Evolutionary conservation across 2,329 filamentous ascomycete genomes (phyloP), one percentile per base, ranked within the genome.

Genomic region (Clarireedia hainanense): DNA sequence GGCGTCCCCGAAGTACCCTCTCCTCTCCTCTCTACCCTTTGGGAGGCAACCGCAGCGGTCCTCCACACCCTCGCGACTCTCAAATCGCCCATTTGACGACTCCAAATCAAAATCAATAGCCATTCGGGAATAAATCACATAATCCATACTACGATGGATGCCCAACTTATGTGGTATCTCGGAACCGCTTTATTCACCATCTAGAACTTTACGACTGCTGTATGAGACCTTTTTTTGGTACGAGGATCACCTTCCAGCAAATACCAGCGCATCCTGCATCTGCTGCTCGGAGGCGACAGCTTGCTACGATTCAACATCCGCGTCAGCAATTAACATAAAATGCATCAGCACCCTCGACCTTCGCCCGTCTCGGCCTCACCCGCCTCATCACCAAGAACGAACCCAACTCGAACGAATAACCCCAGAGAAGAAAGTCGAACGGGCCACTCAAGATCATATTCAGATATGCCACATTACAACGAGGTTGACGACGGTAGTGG

Each of bases 301-400:
- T 59, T 58, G 45, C 55, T 59, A 49, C 50, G 47, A 57, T 50
- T 61, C 58, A 54, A 57, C 58, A 50, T 57, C 36, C 30, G 47
- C 39, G 57, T 58, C 53, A 58, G 54, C 49, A 52, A 47, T 56
- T 56, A 37, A 37, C 48, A 59, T 57, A 76, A 69, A 65, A 96
- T 96, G 91, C 91, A 96, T 81, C 91, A 95, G 74, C 89, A 91
- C 74, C 85, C 88, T 65, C 85, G 91, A 65, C 81, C 84, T 60
- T 81, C 86, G 63, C 86, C 88, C 62, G 80, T 84, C 70, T 80
- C 83, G 67, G 80, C 86, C 59, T 90, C 89, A 60, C 85, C 89
- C 60, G 85, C 85, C 65, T 83, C 80, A 65, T 85, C 86, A 49
- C 80, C 85, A 52, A 81, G 85, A 69, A 85, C 87, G 58, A 89